These are phyloP conservation scores for Leccinellum luteum DNA, from an alignment of 768 basidiomycete genomes.

Conservation along the genomic window DNA sequence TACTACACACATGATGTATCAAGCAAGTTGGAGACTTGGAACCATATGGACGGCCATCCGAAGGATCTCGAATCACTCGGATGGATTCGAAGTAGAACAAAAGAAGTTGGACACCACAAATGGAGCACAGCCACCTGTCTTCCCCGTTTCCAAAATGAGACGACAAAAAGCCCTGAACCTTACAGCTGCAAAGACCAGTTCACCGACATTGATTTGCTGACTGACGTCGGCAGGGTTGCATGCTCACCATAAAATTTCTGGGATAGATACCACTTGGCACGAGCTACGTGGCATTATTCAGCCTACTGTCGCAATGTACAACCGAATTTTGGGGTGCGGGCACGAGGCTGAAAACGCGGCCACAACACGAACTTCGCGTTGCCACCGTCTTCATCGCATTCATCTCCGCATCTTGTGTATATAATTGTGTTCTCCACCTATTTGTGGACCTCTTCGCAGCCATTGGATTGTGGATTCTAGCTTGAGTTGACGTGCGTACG, in stretches of 20 bases:
- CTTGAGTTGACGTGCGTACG: conserved; percentile 16
- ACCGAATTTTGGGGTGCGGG: not conserved
- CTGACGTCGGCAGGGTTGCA: not conserved
- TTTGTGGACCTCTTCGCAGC: conserved; percentile 9
- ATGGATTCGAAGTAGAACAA: not conserved
- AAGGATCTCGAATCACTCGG: not conserved
- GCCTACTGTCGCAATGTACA: not conserved
- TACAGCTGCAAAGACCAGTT: not conserved
- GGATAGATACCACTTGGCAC: conserved; percentile 3
- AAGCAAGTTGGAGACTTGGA: not conserved
- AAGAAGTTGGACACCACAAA: not conserved
- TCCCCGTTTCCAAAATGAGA: not conserved
- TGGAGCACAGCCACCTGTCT: not conserved
- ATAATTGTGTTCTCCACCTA: conserved; percentile 4
- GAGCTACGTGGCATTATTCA: not conserved
- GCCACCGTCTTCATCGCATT: conserved; percentile 8
- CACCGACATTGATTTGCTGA: not conserved
- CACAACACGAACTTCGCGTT: conserved; percentile 22
- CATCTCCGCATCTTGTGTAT: conserved; percentile 25
- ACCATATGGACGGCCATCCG: not conserved
- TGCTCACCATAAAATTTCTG: not conserved
- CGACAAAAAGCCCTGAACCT: not conserved
- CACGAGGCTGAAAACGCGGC: not conserved
- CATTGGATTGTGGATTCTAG: conserved; percentile 7
- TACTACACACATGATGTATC: not conserved